phyloP scores from a whole-genome alignment of 768 basidiomycete genomes.

The Mycena vitilis region DNA sequence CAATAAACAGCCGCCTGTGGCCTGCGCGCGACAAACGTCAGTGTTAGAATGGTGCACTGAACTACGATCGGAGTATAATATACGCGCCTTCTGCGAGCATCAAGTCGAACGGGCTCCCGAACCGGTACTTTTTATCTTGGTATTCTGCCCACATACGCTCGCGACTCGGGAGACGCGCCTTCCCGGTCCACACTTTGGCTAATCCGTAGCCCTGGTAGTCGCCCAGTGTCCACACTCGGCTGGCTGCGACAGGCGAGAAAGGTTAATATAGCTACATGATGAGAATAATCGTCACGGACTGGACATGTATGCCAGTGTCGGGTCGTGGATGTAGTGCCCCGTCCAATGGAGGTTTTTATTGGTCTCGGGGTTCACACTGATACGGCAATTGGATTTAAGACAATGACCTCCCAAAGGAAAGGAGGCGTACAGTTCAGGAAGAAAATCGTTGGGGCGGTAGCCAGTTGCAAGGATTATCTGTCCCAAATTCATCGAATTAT shows the following conservation, averaged over 20 bases:
- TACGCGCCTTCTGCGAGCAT: slow-evolving; percentile 34
- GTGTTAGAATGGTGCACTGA: no score
- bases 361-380: slow-evolving; percentile 20
- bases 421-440: slow-evolving; percentile 26
- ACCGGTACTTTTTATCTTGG: slow-evolving; percentile 19
- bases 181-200: slow-evolving; percentile 41
- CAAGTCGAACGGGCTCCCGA: slow-evolving; percentile 30
- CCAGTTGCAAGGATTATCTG: slow-evolving; percentile 45
- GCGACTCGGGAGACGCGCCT: slow-evolving; percentile 36
- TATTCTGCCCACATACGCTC: slow-evolving; percentile 35
- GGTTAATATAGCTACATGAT: not conserved
- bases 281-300: not conserved
- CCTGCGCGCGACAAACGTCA: not conserved
- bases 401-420: no score
- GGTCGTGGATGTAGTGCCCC: slow-evolving; percentile 47
- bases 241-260: not conserved
- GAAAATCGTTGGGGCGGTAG: slow-evolving; percentile 45
- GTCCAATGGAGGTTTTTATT: slow-evolving; percentile 36
- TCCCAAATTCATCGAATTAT: not conserved
- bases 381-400: not conserved
- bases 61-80: no score
- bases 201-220: slow-evolving; percentile 32
- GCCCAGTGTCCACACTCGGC: slow-evolving; percentile 32
- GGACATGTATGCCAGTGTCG: slow-evolving; percentile 43
- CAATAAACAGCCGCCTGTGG: slow-evolving; percentile 16